Percentiles rank a stretch among this genome's conserved stretches.
These are phyloP conservation scores for Backusella tarrabulga DNA, from an alignment of 192 early-diverging fungal species.

Conservation along the genomic window DNA sequence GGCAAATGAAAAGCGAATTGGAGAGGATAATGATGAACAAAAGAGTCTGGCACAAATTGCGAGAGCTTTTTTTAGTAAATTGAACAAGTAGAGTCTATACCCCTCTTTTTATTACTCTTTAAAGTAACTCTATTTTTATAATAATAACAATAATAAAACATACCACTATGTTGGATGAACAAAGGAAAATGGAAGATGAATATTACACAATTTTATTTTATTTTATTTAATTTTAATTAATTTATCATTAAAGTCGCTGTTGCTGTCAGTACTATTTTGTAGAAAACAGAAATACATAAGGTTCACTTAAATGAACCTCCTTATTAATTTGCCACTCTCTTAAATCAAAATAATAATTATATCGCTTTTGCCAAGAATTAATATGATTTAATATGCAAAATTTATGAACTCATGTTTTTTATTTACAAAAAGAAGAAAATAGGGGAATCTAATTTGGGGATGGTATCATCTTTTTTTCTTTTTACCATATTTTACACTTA, in stretches of 20 bases:
- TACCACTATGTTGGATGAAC: too few relatives aligned
- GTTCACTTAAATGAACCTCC: background rate
- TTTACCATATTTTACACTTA: constrained; percentile 46
- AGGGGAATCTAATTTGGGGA: background rate
- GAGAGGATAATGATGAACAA: background rate
- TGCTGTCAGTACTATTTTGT: background rate
- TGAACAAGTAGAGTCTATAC: background rate
- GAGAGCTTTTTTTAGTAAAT: constrained; percentile 1
- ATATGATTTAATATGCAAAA: background rate
- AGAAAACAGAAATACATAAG: background rate
- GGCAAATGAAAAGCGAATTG: background rate
- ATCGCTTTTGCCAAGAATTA: background rate
- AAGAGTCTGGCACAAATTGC: constrained; percentile 12
- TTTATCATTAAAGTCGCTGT: too few relatives aligned
- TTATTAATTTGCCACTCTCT: too few relatives aligned
- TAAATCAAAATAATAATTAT: background rate
- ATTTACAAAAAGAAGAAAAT: background rate
- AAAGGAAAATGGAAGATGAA: background rate
- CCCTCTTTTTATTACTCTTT: background rate
- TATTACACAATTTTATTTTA: background rate
- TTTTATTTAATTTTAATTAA: background rate
- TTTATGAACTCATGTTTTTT: background rate
- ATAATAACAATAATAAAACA: background rate
- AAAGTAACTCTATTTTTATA: background rate
- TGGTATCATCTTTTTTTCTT: background rate